Conservation (phyloP, 2,329 filamentous ascomycete species). For the Colletotrichum cuscutae region DNA sequence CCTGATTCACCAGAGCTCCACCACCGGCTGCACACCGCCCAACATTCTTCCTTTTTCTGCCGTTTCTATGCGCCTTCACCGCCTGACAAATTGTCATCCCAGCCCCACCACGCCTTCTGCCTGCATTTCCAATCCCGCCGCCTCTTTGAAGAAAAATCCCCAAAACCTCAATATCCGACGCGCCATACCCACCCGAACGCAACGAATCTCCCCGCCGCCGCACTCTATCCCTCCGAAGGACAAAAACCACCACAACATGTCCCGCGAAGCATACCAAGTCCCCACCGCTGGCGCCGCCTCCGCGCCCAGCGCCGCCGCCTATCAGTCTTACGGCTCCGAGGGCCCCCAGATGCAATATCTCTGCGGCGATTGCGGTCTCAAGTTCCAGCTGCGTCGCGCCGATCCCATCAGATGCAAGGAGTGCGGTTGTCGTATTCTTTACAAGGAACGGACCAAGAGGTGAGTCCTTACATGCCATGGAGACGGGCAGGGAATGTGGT, state of each 20-base stretch:
- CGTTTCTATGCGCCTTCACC: conserved; percentile 16
- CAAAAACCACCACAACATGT: conserved; percentile 53
- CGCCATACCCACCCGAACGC: not conserved
- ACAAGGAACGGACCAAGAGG: conserved; percentile 98
- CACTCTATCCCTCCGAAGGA: not conserved
- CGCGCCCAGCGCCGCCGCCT: conserved; percentile 54
- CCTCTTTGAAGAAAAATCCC: conserved; percentile 11
- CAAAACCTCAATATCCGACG: not conserved
- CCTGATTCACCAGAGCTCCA: not conserved
- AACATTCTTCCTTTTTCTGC: conserved; percentile 20
- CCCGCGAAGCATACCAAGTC: conserved; percentile 82
- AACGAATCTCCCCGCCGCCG: not conserved
- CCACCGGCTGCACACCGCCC: conserved; percentile 9
- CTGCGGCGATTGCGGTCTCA: conserved; percentile 87
- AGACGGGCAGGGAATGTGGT: not conserved
- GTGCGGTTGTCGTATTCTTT: conserved; percentile 94
- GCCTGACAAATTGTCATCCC: conserved; percentile 33
- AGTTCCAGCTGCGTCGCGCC: conserved; percentile 78
- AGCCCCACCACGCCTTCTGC: not conserved
- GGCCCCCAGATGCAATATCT: conserved; percentile 73
- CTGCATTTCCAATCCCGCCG: conserved; percentile 22
- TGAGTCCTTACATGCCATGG: conserved; percentile 56
- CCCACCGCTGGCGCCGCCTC: conserved; percentile 64
- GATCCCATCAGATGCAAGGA: conserved; percentile 89
- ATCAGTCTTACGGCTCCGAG: conserved; percentile 54